These are phyloP conservation scores for Penicillium sp. DNA, from an alignment of 2,329 filamentous ascomycete genomes.

Conservation along the genomic window DNA sequence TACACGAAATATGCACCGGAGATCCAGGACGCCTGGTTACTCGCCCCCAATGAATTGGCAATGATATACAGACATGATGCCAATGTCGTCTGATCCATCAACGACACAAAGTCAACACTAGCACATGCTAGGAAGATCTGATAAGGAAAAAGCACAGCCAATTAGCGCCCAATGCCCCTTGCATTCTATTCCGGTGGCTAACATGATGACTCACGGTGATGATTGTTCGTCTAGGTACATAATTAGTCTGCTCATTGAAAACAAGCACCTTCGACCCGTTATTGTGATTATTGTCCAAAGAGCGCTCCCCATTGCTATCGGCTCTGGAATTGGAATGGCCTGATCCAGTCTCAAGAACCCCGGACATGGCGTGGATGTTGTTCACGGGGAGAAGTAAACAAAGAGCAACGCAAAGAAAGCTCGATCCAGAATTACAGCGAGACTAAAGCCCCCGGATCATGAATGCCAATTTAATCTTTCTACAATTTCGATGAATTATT, in stretches of 20 bases:
- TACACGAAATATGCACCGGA: conserved; percentile 59
- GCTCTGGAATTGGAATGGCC: neutral
- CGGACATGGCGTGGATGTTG: conserved; percentile 12
- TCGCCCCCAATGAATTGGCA: conserved; percentile 52
- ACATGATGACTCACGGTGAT: conserved; percentile 46
- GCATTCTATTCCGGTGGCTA: neutral
- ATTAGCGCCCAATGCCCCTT: neutral
- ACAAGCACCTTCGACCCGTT: conserved; percentile 9
- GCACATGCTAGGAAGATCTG: conserved; percentile 61
- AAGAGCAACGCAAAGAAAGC: neutral
- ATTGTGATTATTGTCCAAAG: conserved; percentile 4
- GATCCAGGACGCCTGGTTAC: conserved; percentile 56
- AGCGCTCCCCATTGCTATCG: neutral
- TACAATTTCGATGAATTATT: neutral
- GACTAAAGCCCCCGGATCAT: neutral
- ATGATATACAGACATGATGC: conserved; percentile 58
- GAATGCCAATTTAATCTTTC: neutral
- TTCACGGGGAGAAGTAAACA: neutral
- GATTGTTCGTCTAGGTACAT: conserved; percentile 53
- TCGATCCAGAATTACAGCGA: neutral
- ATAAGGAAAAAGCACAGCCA: neutral
- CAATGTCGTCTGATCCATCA: conserved; percentile 61
- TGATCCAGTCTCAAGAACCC: conserved; percentile 12
- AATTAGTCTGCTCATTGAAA: conserved; percentile 60
- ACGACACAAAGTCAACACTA: conserved; percentile 55